Base-by-base conservation (phyloP, 352 stramenopile species). In the Pythium volutum region DNA sequence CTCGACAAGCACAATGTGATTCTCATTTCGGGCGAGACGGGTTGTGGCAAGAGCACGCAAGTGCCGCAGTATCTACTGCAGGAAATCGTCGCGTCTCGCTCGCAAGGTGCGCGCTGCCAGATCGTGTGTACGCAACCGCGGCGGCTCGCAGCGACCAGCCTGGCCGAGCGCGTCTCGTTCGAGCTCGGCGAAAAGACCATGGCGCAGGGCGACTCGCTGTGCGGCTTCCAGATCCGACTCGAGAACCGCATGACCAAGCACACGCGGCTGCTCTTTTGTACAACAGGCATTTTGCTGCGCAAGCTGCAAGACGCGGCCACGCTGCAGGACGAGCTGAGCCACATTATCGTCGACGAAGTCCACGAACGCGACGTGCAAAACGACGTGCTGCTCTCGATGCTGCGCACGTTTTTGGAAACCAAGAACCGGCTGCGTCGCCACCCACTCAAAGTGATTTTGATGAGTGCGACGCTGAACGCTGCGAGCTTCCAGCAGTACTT, bases 311-410 rank as follows among this genome's bases (percentile, higher is more conserved):
- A 88, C 2, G 83, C 93, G 14, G 73, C 64, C 6, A 89, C 81
- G 6, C 71, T 98, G 3, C 66, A 61, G 2, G 68, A 93, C 29
- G 84, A 89, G 48, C 76, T 99, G 39, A 98, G 93, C 25, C 96
- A 99, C 71, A 87, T 99, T 52, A 94, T 99, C 49, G 88, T 99
- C 16, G 98, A 99, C 70, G 97, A 99, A 71, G 95, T 99, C 27
- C 96, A 99, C 68, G 98, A 99, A 74, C 82, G 97, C 18, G 88
- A 97, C 63, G 72, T 97, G 16, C 91, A 97, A 59, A 97, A 81
- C 15, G 91, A 98, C 48, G 91, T 98, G 39, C 63, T 98, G 22
- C 62, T 98, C 7, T 90, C 91, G 26, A 91, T 98, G 65, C 69
- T 99, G 42, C 87, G 93, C 29, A 70, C 93, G 55, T 79, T 90